phyloP scores from a whole-genome alignment of 805 yeast species.

The Zygoascus bituminiphila region DNA sequence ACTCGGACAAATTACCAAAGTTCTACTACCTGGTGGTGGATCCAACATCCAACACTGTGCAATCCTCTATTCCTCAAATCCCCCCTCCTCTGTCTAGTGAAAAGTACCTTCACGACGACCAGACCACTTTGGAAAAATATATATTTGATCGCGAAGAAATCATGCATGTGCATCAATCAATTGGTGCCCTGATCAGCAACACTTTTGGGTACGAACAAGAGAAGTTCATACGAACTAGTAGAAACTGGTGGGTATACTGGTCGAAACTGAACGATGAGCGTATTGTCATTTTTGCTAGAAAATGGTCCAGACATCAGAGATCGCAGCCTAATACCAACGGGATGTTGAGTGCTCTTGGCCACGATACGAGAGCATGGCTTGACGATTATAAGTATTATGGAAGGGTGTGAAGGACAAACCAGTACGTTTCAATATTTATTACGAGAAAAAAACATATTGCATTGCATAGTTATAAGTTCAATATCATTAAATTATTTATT shows the following conservation, averaged over 20 bases:
- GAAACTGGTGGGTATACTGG: slow-evolving; percentile 26
- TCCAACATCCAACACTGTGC: slow-evolving; percentile 8
- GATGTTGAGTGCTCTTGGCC: slow-evolving; percentile 21
- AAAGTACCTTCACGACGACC: background rate
- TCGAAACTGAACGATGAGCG: slow-evolving; percentile 16
- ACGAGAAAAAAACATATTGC: background rate
- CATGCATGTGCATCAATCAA: slow-evolving; percentile 17
- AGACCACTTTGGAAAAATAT: slow-evolving; percentile 8
- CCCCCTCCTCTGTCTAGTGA: slow-evolving; percentile 5
- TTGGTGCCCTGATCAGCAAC: slow-evolving; percentile 8
- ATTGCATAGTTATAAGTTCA: background rate
- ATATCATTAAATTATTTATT: slow-evolving; percentile 4
- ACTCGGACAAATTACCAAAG: slow-evolving; percentile 2
- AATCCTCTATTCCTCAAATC: slow-evolving; percentile 19
- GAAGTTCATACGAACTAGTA: slow-evolving; percentile 18
- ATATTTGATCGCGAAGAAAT: slow-evolving; percentile 12
- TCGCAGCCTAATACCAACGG: slow-evolving; percentile 11
- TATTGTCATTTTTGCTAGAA: slow-evolving; percentile 20
- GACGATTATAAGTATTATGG: slow-evolving; percentile 20
- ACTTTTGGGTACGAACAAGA: slow-evolving; percentile 13
- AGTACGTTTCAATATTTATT: background rate
- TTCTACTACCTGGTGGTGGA: slow-evolving; percentile 20
- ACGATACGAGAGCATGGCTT: slow-evolving; percentile 22
- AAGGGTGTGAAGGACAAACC: slow-evolving; percentile 9
- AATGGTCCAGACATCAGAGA: slow-evolving; percentile 11